Base-by-base conservation (phyloP, 192 early-diverging fungal genomes). In the Diversispora eburnea region DNA sequence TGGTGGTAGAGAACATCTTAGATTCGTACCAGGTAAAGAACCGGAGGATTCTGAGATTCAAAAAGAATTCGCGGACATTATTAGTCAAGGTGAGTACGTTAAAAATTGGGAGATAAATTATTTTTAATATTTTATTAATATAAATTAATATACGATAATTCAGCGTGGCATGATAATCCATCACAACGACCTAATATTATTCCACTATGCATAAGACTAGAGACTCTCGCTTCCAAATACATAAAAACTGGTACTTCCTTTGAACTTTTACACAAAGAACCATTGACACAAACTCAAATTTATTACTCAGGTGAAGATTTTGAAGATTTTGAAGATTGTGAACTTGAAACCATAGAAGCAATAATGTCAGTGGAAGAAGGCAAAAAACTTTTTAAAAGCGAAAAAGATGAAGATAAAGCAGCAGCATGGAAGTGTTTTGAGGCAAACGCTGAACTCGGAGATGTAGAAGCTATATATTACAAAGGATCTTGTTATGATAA, bases 361-460 rank as follows among this genome's bases (percentile, higher is more conserved):
- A 39, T 73, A n/a, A 49, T 73, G 13, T 46, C 72, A 19, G 20
- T 73, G 48, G 33, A 61, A 20, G 60, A 73, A 42, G 72, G 72
- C 4, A 43, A 52, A 15, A 73, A 52, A 55, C 58, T 57, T 13
- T 48, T 64, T 73, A 63, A 43, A 64, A 25, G 8, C 15, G 15
- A 25, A 12, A 9, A 66, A 8, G 10, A 43, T 43, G 17, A 63
- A 52, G 17, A 17, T 52, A 58, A 4, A 20, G n/a, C 3, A 66
- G 19, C 46, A 48, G 63, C 63, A 13, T 66, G 63, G 63, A 20
- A 22, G 48, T 66, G 63, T 48, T 66, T 66, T 48, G 19, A 47
- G 3, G 46, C 43, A 48, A 25, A 66, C 10, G 63, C 63, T 4
- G 63, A 66, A 47, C 13, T 47, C 10, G 43, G 45, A 66, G 48